Percentiles rank a stretch among this genome's conserved stretches.
phyloP scores from a whole-genome alignment of 2,329 filamentous ascomycete genomes.

The Alternaria sp. region DNA sequence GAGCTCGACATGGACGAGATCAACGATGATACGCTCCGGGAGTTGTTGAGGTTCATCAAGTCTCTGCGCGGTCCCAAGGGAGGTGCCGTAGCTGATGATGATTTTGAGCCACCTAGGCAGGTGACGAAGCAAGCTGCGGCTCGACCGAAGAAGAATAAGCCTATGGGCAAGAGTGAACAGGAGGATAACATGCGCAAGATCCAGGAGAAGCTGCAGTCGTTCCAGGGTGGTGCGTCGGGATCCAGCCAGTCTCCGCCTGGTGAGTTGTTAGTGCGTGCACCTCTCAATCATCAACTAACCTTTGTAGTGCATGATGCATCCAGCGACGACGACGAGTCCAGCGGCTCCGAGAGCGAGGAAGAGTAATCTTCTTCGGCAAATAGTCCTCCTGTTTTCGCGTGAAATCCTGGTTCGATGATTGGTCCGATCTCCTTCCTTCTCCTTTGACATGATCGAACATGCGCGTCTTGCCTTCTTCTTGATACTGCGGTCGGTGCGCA shows the following conservation, averaged over 20 bases:
- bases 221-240: constrained; percentile 51
- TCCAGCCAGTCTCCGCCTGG: constrained; percentile 56
- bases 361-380: constrained; percentile 40
- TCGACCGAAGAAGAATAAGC: constrained; percentile 77
- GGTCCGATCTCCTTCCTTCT: constrained; percentile 12
- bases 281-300: constrained; percentile 25
- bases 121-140: constrained; percentile 49
- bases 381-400: constrained; percentile 16
- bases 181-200: constrained; percentile 72
- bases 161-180: constrained; percentile 77
- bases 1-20: constrained; percentile 72
- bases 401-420: constrained; percentile 17
- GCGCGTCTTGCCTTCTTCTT: constrained; percentile 11
- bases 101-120: constrained; percentile 57
- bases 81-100: constrained; percentile 54
- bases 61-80: constrained; percentile 50
- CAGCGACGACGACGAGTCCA: constrained; percentile 58
- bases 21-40: constrained; percentile 61
- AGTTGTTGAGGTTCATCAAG: constrained; percentile 65
- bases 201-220: constrained; percentile 62
- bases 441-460: constrained; percentile 15
- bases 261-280: constrained; percentile 35
- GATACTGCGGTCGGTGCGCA: constrained; percentile 5
- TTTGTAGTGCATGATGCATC: constrained; percentile 54
- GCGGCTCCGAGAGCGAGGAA: constrained; percentile 62